Evolutionary conservation across 176 grass and related monocot species (phyloP).

Genomic region (Oryza punctata): DNA sequence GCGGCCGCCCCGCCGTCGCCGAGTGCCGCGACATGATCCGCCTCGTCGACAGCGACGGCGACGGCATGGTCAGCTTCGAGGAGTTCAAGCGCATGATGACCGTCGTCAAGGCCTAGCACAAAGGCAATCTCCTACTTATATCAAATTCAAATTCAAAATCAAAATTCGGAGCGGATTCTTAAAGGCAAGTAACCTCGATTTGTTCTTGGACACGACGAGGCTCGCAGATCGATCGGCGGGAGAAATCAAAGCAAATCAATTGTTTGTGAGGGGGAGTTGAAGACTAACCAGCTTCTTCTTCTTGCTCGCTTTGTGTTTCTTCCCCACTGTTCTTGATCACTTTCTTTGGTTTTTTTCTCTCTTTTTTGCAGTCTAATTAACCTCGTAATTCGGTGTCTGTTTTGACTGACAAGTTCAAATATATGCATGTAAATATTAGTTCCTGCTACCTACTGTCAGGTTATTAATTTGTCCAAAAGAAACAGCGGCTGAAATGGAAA

Average conservation of each 20-base stretch:
- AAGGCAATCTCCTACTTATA: no score
- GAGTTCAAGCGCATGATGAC: conserved; percentile 99
- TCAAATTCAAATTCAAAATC: neutral
- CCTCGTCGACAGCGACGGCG: conserved; percentile 80
- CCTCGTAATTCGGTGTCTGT: neutral
- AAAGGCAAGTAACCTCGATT: conserved; percentile 33
- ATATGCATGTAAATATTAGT: conserved; percentile 58
- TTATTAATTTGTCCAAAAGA: conserved; percentile 19
- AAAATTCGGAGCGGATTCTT: conserved; percentile 30
- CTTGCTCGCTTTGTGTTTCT: conserved; percentile 27
- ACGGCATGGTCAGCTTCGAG: conserved; percentile 88
- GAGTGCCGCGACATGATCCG: conserved; percentile 92
- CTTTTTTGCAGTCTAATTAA: neutral
- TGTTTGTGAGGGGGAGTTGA: neutral
- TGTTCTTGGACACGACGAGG: conserved; percentile 32
- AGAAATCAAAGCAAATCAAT: conserved; percentile 28
- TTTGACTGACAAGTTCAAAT: conserved; percentile 43
- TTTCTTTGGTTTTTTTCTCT: neutral
- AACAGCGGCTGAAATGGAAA: conserved; percentile 21
- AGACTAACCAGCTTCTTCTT: conserved; percentile 37
- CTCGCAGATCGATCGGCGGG: neutral
- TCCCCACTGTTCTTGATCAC: conserved; percentile 35
- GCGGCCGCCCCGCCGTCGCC: conserved; percentile 47
- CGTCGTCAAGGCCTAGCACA: conserved; percentile 52
- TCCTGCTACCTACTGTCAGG: conserved; percentile 28